Percentiles rank a stretch among this genome's conserved stretches.
These are phyloP conservation scores for Globisporangium acanthophoron DNA, from an alignment of 352 stramenopile species.

Conservation along the genomic window DNA sequence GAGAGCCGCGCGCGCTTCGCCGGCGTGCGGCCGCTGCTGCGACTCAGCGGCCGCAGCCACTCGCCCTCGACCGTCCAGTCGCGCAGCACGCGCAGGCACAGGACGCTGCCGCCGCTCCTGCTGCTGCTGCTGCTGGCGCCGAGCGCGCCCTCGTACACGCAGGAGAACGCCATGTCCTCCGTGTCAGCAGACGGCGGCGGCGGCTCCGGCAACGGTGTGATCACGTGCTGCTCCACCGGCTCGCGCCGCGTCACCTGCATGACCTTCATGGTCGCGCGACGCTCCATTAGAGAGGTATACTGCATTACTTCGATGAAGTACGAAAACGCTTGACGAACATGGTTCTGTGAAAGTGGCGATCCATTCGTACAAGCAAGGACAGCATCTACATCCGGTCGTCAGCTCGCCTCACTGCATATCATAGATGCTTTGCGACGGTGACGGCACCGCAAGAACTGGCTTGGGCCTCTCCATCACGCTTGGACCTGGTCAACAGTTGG, in stretches of 20 bases:
- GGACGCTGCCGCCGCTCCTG: slow-evolving; percentile 25
- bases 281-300: too few species aligned
- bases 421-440: too few species aligned
- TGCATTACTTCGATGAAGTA: too few species aligned
- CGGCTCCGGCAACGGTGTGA: slow-evolving; percentile 1
- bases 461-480: too few species aligned
- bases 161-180: slow-evolving; percentile 15
- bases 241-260: neutral
- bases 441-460: too few species aligned
- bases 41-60: slow-evolving; percentile 13
- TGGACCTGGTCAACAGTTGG: neutral
- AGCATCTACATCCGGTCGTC: too few species aligned
- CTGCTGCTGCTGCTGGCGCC: slow-evolving; percentile 18
- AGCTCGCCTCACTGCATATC: too few species aligned
- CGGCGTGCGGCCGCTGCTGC: neutral
- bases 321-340: too few species aligned
- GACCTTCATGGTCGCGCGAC: neutral
- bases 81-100: slow-evolving; percentile 34
- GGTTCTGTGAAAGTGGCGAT: too few species aligned
- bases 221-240: slow-evolving; percentile 2
- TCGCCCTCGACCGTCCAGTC: slow-evolving; percentile 34
- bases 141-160: slow-evolving; percentile 43
- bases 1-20: neutral
- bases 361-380: too few species aligned
- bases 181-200: neutral